Evolutionary conservation across 345 rosid species (phyloP).

Genomic region (Melaleuca alternifolia): DNA sequence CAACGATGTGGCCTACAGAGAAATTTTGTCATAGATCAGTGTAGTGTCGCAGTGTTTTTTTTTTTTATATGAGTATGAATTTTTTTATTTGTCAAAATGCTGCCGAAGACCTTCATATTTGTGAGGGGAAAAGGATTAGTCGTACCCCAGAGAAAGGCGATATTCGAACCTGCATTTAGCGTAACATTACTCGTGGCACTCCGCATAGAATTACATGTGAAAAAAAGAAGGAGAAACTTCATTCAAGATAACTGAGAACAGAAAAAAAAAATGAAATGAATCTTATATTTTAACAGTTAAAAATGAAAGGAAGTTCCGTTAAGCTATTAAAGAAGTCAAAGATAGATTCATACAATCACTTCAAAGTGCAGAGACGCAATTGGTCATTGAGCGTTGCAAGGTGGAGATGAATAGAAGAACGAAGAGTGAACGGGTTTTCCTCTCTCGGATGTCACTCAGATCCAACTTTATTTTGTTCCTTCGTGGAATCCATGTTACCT

Average conservation of each 20-base stretch:
- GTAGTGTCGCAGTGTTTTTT: no score
- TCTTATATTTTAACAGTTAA: background rate
- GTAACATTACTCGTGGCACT: fast-evolving
- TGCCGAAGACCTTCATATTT: background rate
- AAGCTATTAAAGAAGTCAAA: background rate
- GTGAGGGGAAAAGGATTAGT: background rate
- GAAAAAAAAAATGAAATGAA: background rate
- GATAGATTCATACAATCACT: background rate
- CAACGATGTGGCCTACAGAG: no score
- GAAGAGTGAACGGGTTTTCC: background rate
- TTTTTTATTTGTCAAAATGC: no score
- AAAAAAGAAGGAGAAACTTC: no score
- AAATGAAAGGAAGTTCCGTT: no score
- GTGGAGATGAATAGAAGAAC: background rate
- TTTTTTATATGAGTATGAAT: no score
- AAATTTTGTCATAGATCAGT: no score
- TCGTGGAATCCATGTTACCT: background rate
- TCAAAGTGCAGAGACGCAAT: background rate
- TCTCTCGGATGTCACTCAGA: background rate
- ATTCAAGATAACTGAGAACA: no score
- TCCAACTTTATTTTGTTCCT: background rate
- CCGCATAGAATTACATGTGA: no score
- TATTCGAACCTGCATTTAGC: fast-evolving
- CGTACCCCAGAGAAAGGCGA: background rate
- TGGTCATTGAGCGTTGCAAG: no score